phyloP scores from a whole-genome alignment of 2,329 filamentous ascomycete species.

The Chaetomium strumarium region DNA sequence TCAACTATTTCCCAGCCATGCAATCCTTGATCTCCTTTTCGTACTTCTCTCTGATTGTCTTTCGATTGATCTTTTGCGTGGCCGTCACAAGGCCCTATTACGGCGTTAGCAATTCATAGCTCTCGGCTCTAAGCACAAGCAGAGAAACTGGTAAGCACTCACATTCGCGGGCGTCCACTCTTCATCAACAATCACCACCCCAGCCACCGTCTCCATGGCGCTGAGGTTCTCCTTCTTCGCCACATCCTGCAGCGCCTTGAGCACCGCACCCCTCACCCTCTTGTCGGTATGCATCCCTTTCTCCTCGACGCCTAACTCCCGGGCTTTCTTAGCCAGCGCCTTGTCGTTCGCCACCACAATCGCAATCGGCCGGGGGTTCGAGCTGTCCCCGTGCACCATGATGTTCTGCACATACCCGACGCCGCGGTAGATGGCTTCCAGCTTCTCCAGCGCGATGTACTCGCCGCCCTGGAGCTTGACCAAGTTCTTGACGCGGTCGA shows the following conservation, averaged over 20 bases:
- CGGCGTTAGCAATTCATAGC: not conserved
- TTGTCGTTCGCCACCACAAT: constrained; percentile 68
- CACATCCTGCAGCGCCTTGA: constrained; percentile 62
- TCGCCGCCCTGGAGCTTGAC: constrained; percentile 94
- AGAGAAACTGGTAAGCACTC: constrained; percentile 38
- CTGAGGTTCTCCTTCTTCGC: constrained; percentile 62
- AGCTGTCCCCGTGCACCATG: constrained; percentile 74
- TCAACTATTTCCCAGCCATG: constrained; percentile 26
- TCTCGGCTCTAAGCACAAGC: not conserved
- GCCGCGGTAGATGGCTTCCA: constrained; percentile 85
- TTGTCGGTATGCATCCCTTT: constrained; percentile 61
- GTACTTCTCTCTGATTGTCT: constrained; percentile 45
- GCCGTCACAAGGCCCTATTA: constrained; percentile 52
- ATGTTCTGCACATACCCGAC: constrained; percentile 75
- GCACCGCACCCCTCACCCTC: constrained; percentile 55
- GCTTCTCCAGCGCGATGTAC: constrained; percentile 94
- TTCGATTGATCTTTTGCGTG: constrained; percentile 56
- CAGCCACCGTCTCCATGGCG: constrained; percentile 68
- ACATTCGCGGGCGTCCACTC: constrained; percentile 85
- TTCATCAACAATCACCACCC: constrained; percentile 73
- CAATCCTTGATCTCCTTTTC: constrained; percentile 45
- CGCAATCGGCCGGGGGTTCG: constrained; percentile 73
- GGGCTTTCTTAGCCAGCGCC: constrained; percentile 53
- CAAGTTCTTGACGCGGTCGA: constrained; percentile 97
- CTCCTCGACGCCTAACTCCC: constrained; percentile 56